phyloP scores from a whole-genome alignment of 2,329 filamentous ascomycete genomes.

The Pestalotiopsis sp. region DNA sequence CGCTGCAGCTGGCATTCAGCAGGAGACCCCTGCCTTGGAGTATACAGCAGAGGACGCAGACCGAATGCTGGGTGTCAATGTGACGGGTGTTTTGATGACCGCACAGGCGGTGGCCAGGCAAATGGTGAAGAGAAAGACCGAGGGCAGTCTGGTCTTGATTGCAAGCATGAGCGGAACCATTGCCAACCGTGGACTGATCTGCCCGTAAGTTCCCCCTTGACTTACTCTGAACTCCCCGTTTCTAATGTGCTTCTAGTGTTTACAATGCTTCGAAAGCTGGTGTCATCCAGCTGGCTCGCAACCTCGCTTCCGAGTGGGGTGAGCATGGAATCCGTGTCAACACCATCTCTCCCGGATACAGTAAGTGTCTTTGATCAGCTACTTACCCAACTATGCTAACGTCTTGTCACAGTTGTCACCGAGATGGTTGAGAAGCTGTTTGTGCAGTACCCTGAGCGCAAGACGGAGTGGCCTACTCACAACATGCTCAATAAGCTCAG shows the following conservation, averaged over 20 bases:
- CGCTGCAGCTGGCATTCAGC: conserved; percentile 72
- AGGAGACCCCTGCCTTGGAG: conserved; percentile 81
- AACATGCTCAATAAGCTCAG: conserved; percentile 81
- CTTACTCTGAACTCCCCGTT: not conserved
- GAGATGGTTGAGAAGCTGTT: conserved; percentile 85
- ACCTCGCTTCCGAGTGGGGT: conserved; percentile 75
- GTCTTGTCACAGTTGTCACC: conserved; percentile 55
- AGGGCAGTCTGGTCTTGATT: conserved; percentile 68
- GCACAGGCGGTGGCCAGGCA: conserved; percentile 86
- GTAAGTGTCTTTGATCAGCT: not conserved
- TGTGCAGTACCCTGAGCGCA: conserved; percentile 70
- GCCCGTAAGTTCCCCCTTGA: conserved; percentile 51
- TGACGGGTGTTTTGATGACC: conserved; percentile 85
- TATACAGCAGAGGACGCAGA: conserved; percentile 77
- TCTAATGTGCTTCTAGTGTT: conserved; percentile 44
- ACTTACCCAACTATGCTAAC: not conserved
- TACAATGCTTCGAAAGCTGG: conserved; percentile 80
- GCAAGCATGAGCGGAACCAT: conserved; percentile 72
- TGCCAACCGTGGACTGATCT: conserved; percentile 63
- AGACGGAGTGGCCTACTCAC: conserved; percentile 73
- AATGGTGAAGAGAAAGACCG: conserved; percentile 60
- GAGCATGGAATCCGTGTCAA: conserved; percentile 76
- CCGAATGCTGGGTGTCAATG: conserved; percentile 81
- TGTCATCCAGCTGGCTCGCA: conserved; percentile 71
- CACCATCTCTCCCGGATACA: conserved; percentile 80